Conservation (phyloP, 108 stramenopile species). For the Cyclostephanos tholiformis region DNA sequence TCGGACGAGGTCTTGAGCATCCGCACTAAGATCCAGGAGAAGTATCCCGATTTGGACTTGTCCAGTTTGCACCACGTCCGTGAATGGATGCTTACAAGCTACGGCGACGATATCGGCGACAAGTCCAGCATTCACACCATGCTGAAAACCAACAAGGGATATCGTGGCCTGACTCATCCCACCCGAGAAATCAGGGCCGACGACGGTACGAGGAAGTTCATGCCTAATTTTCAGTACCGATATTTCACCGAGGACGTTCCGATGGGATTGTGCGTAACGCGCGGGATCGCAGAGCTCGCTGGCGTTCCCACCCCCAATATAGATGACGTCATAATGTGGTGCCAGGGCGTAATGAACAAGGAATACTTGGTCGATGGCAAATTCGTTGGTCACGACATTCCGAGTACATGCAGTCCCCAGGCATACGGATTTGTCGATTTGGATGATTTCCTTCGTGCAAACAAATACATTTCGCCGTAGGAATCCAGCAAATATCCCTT, state of each 20-base stretch:
- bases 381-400: slow-evolving; percentile 49
- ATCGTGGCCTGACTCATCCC: slow-evolving; percentile 58
- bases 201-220: slow-evolving; percentile 38
- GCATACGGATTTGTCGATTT: slow-evolving; percentile 53
- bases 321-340: slow-evolving; percentile 63
- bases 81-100: slow-evolving; percentile 58
- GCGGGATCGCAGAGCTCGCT: slow-evolving; percentile 62
- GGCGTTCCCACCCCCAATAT: slow-evolving; percentile 60
- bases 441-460: slow-evolving; percentile 53
- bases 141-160: slow-evolving; percentile 60
- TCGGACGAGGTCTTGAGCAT: slow-evolving; percentile 56
- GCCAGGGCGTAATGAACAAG: slow-evolving; percentile 57
- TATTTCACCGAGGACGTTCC: slow-evolving; percentile 70
- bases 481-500: too few relatives aligned
- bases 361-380: slow-evolving; percentile 57
- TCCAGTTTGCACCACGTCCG: slow-evolving; percentile 46
- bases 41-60: slow-evolving; percentile 47
- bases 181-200: slow-evolving; percentile 38
- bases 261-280: slow-evolving; percentile 57
- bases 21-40: slow-evolving; percentile 33
- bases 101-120: slow-evolving; percentile 63
- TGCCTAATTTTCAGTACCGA: slow-evolving; percentile 63
- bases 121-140: slow-evolving; percentile 57
- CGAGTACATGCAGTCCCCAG: slow-evolving; percentile 50
- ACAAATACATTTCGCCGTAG: slow-evolving; percentile 29